Evolutionary conservation across 2,329 filamentous ascomycete species (phyloP).

Genomic region (Fonsecaea monophora): DNA sequence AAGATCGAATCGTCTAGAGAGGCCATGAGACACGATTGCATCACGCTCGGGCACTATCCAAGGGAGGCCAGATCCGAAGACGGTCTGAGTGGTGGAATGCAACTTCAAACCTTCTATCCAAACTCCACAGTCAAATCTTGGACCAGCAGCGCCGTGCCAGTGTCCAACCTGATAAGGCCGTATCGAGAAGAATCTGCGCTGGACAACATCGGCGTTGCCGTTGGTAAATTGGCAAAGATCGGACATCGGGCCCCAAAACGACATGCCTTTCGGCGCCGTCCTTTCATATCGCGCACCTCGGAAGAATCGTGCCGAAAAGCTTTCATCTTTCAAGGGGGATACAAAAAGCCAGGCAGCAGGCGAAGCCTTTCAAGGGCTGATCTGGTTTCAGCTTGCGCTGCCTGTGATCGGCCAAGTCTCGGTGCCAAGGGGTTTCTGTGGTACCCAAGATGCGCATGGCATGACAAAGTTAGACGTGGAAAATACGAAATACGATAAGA

Average conservation of each 20-base stretch:
- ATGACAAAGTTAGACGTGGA: background rate
- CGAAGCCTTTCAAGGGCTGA: background rate
- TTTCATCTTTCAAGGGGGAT: background rate
- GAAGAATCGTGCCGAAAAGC: background rate
- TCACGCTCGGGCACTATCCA: background rate
- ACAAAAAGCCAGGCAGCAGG: background rate
- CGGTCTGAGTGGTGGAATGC: background rate
- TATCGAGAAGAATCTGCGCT: background rate
- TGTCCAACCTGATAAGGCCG: background rate
- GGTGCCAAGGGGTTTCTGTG: background rate
- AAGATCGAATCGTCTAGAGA: background rate
- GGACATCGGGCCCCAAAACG: background rate
- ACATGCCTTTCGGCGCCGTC: background rate
- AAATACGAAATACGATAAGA: background rate
- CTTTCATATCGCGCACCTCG: background rate
- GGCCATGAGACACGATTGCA: conserved; percentile 4
- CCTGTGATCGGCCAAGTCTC: background rate
- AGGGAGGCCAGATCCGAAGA: background rate
- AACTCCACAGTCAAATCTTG: conserved; percentile 2
- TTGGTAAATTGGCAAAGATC: background rate
- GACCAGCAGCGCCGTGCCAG: background rate
- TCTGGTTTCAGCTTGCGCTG: background rate
- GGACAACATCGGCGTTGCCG: background rate
- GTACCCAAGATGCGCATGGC: background rate
- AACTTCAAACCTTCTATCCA: background rate